Evolutionary conservation across 352 stramenopile species (phyloP), one percentile per base, ranked within the genome.

Genomic region (Phytophthora nicotianae): DNA sequence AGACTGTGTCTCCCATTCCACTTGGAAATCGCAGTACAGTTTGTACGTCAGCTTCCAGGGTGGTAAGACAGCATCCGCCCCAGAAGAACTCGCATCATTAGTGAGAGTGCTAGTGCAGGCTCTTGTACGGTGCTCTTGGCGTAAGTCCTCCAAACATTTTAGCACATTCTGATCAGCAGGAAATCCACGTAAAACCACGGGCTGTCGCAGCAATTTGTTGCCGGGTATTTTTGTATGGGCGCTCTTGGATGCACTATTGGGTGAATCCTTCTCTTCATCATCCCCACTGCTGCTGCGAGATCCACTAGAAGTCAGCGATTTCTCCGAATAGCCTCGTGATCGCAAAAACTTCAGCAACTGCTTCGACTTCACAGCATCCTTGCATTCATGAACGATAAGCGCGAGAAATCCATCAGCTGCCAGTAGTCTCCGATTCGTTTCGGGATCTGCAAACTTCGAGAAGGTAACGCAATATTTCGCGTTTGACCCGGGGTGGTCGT

Each of bases 41-140:
- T 80, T 88, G 65, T 91, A 93, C 37, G 79, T 79, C 23, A 81
- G 56, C 35, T 93, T 93, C 86, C 86, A 95, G 13, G 86, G 86
- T 5, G 79, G 75, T 4, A 87, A n/a, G 8, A 23, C 27, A 21
- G 33, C 29, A 35, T 77, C 60, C 16, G 19, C 23, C 1, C 19
- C 38, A 57, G 21, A 23, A 33, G 51, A 58, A 27, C 3, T 60
- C 9, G 16, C 45, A 23, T 41, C 49, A 43, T 17, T 66, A 47
- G 19, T 26, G 19, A 35, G 29, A 11, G 43, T 14, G 33, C 8
- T 56, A 21, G 27, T 37, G 16, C 11, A 37, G 10, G 42, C 19
- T 61, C 47, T 50, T 49, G 42, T 17, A 47, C 17, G n/a, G 24
- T 69, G 41, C 2, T 73, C 54, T 42, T 69, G 65, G 4, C 79